phyloP scores from a whole-genome alignment of 1,139 yeast species.

The Debaryomyces singareniensis region DNA sequence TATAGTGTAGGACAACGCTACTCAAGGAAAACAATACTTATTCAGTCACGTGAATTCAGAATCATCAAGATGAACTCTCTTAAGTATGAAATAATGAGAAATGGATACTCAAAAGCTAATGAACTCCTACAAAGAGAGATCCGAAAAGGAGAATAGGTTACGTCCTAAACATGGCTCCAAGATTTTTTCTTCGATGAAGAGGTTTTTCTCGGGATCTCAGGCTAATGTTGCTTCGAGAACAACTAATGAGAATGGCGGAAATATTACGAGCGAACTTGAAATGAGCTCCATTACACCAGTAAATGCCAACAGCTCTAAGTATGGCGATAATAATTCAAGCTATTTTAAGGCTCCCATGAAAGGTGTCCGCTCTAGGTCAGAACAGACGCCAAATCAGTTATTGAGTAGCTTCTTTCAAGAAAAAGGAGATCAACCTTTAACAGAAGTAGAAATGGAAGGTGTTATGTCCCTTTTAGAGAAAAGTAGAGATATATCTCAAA shows the following conservation, averaged over 20 bases:
- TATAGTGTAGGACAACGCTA: no score
- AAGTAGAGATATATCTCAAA: conserved; percentile 11
- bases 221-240: no score
- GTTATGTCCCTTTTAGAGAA: conserved; percentile 52
- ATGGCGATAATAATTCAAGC: conserved; percentile 1
- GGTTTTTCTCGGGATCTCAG: conserved; percentile 20
- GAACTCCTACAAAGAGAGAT: conserved; percentile 22
- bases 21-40: no score
- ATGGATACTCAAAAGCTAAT: conserved; percentile 42
- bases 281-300: not conserved
- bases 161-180: conserved; percentile 15
- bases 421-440: conserved; percentile 71
- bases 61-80: no score
- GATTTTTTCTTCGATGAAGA: conserved; percentile 27
- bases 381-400: conserved; percentile 40
- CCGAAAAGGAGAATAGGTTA: conserved; percentile 15
- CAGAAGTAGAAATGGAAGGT: conserved; percentile 79
- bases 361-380: not conserved
- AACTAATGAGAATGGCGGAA: not conserved
- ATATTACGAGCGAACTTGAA: not conserved
- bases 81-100: not conserved
- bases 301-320: not conserved
- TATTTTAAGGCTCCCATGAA: not conserved
- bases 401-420: conserved; percentile 66
- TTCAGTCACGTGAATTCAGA: no score